Evolutionary conservation across 2,329 filamentous ascomycete genomes (phyloP).

Genomic region (Knufia fluminis): DNA sequence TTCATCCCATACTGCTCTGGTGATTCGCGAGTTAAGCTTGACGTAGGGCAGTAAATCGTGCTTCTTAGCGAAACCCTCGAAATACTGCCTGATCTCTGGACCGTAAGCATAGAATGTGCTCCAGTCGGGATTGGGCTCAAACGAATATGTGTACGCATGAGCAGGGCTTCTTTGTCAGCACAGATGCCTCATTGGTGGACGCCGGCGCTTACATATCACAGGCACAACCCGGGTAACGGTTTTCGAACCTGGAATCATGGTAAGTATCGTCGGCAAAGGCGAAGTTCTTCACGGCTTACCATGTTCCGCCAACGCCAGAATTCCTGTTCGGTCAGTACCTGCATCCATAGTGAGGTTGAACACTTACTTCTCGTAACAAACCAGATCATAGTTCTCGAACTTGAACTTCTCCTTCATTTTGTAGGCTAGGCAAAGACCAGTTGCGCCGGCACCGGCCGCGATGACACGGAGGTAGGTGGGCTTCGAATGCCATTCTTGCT

Average conservation of each 20-base stretch:
- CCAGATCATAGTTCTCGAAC: constrained; percentile 27
- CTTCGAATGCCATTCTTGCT: constrained; percentile 9
- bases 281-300: constrained; percentile 15
- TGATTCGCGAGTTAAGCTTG: constrained; percentile 30
- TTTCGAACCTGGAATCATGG: constrained; percentile 25
- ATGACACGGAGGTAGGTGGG: constrained; percentile 13
- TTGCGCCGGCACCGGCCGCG: constrained; percentile 14
- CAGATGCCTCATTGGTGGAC: too few species aligned
- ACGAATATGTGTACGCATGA: constrained; percentile 16
- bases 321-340: constrained; percentile 15
- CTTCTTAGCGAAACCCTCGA: constrained; percentile 21
- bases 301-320: constrained; percentile 32
- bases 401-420: constrained; percentile 23
- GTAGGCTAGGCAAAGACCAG: constrained; percentile 13
- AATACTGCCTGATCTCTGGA: constrained; percentile 25
- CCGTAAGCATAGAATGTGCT: constrained; percentile 20
- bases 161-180: constrained; percentile 12
- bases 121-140: constrained; percentile 24
- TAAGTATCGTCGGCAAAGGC: too few species aligned
- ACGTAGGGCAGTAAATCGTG: constrained; percentile 30
- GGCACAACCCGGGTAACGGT: constrained; percentile 28
- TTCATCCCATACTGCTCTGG: constrained; percentile 26
- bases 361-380: constrained; percentile 33
- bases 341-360: not conserved
- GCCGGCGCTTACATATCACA: constrained; percentile 15